Base-by-base conservation (phyloP, 2,329 filamentous ascomycete species). In the Penicillium sp. region DNA sequence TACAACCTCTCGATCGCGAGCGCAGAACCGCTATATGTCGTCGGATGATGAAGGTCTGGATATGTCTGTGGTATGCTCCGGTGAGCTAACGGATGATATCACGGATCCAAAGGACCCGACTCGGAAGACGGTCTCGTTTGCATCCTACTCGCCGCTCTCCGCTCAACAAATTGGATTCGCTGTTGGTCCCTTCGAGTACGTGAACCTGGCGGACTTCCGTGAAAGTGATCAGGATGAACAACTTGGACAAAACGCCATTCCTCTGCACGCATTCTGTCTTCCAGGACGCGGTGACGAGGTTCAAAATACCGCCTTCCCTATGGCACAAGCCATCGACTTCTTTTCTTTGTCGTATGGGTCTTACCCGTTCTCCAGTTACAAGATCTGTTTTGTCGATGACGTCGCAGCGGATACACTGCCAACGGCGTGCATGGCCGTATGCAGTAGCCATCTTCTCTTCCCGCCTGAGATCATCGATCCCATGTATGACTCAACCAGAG, bases 341-440 rank as follows among this genome's bases (percentile, higher is more conserved):
- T 91, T 97, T 66, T 90, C 89, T 4, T 83, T 92, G 57, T 89
- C 86, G 4, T 97, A 92, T 68, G 90, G 91, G 24, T 87, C 88
- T 20, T 99, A 95, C 68, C 92, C 94, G 0, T 97, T 94, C 68
- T 83, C 89, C 25, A 91, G 88, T 65, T 97, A 95, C 78, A 95
- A 95, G 65, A 75, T 97, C 48, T 92, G 90, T 61, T 99, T 99
- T 63, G 86, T 99, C 16, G 94, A 99, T 62, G 94, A 99, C 69
- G 81, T 94, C 68, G 75, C 87, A 1, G 79, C 83, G 27, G 88
- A 96, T 51, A 87, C 88, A 1, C 79, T 87, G 18, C 83, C 91
- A 16, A 83, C 90, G 8, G 91, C 91, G 30, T 92, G 89, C 0
- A 79, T 99, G 61, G 88, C 92, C 0, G 83, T 99, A 28, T 91